Evolutionary conservation across 1,284 basidiomycete genomes (phyloP).

Genomic region (Pseudozyma sp.): DNA sequence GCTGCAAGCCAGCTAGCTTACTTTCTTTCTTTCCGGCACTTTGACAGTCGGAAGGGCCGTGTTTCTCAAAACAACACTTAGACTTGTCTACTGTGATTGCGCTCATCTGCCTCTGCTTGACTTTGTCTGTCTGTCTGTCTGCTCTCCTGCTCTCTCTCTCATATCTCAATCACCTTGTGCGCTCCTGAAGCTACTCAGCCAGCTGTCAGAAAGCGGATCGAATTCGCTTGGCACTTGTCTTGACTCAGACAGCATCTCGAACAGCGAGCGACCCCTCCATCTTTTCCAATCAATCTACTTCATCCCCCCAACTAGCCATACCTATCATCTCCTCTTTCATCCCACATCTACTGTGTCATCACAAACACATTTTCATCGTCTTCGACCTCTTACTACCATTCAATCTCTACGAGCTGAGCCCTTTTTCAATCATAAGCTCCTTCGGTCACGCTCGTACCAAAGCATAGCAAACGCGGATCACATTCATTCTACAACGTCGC

Average conservation of each 20-base stretch:
- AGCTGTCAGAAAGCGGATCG: too few species aligned
- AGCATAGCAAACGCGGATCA: not conserved
- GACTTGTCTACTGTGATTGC: too few species aligned
- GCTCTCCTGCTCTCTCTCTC: too few species aligned
- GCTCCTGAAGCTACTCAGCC: too few species aligned
- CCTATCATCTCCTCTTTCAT: not conserved
- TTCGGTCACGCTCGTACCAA: not conserved
- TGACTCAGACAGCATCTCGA: too few species aligned
- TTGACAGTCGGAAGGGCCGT: not conserved
- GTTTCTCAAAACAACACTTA: constrained; percentile 2
- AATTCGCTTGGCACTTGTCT: too few species aligned
- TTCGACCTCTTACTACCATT: not conserved
- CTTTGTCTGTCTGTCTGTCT: too few species aligned
- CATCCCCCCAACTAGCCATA: not conserved
- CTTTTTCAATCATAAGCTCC: not conserved
- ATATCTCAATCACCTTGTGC: too few species aligned
- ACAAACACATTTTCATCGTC: not conserved
- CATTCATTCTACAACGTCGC: constrained; percentile 7
- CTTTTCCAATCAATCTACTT: not conserved
- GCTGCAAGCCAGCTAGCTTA: too few species aligned
- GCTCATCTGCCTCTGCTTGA: too few species aligned
- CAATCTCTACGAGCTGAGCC: not conserved
- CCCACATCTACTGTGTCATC: not conserved
- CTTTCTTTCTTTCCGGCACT: not conserved
- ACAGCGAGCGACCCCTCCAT: not conserved